Evolutionary conservation across 164 flowering plant species (phyloP).

Genomic region (Sextonia rubra): DNA sequence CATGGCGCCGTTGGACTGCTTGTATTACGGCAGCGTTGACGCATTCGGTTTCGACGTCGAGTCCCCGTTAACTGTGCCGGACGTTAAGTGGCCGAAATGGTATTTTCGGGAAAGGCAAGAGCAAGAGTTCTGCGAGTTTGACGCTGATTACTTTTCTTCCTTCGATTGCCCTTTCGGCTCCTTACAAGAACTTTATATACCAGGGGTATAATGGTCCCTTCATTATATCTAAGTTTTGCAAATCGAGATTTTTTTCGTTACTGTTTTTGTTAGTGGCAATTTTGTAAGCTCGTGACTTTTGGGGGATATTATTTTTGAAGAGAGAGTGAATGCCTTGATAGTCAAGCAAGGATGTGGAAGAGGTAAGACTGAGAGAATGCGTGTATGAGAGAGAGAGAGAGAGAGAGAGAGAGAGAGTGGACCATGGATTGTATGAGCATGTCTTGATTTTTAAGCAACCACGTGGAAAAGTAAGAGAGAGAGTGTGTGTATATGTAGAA

Average conservation of each 20-base stretch:
- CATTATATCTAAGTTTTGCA: neutral
- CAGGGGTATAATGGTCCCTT: neutral
- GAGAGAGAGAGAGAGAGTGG: too few relatives aligned
- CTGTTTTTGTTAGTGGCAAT: too few relatives aligned
- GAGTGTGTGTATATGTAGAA: too few relatives aligned
- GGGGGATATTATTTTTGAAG: too few relatives aligned
- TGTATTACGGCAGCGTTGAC: constrained; percentile 24
- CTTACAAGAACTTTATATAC: neutral
- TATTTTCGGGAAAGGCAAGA: constrained; percentile 12
- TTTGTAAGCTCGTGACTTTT: too few relatives aligned
- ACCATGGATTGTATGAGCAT: too few relatives aligned
- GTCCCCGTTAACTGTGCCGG: constrained; percentile 26
- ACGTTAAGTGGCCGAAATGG: constrained; percentile 17
- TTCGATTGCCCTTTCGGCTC: neutral
- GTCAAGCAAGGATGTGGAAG: too few relatives aligned
- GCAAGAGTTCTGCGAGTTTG: constrained; percentile 34
- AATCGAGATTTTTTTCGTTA: neutral
- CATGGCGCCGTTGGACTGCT: constrained; percentile 20
- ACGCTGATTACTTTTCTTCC: constrained; percentile 31
- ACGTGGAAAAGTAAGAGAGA: too few relatives aligned
- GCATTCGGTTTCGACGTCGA: constrained; percentile 31
- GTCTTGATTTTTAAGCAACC: too few relatives aligned
- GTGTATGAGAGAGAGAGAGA: too few relatives aligned
- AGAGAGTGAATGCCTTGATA: too few relatives aligned
- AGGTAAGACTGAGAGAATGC: too few relatives aligned